Evolutionary conservation across 1,139 yeast species (phyloP).

Genomic region (Diutina neorugosa): DNA sequence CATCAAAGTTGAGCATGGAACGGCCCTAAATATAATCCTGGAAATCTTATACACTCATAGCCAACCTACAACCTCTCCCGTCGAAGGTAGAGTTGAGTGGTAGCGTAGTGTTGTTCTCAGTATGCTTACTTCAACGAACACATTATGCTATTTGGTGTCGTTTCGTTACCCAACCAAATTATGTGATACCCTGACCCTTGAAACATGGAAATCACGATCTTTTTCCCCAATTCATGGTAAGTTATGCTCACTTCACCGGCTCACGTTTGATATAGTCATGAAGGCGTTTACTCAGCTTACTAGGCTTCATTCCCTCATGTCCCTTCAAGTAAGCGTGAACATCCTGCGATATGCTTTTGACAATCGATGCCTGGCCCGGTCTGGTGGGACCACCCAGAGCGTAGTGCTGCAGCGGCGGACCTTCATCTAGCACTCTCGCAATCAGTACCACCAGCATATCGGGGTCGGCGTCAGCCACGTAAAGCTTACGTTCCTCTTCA

Average conservation of each 20-base stretch:
- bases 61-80: too few relatives aligned
- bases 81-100: too few relatives aligned
- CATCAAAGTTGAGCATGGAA: too few relatives aligned
- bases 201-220: too few relatives aligned
- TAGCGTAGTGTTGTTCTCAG: too few relatives aligned
- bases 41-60: too few relatives aligned
- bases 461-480: neutral
- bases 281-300: conserved; percentile 1
- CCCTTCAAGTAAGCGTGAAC: neutral
- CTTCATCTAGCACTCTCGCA: neutral
- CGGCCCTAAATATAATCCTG: too few relatives aligned
- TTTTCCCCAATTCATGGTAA: too few relatives aligned
- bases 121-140: too few relatives aligned
- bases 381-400: neutral
- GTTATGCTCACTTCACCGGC: neutral
- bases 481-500: neutral
- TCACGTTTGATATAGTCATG: neutral
- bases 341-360: neutral
- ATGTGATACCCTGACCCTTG: too few relatives aligned
- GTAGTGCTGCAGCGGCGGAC: neutral
- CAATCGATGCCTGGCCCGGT: neutral
- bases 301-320: neutral
- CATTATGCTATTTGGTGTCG: too few relatives aligned
- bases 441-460: conserved; percentile 3
- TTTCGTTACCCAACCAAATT: too few relatives aligned